Evolutionary conservation across 768 basidiomycete genomes (phyloP).

Genomic region (Mycena olivaceomarginata): DNA sequence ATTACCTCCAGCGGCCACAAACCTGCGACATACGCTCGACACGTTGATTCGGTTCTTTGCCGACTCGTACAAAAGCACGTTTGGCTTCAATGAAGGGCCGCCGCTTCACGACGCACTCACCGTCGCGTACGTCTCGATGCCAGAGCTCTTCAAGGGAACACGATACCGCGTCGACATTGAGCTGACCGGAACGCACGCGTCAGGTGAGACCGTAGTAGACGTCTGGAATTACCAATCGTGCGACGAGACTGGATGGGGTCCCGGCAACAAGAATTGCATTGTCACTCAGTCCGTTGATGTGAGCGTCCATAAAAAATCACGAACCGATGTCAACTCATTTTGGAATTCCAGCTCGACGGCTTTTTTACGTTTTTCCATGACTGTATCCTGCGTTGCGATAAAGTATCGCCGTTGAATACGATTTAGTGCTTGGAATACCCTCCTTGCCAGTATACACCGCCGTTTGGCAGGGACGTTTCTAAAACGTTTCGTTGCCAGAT

Average conservation of each 20-base stretch:
- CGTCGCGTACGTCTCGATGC: conserved; percentile 83
- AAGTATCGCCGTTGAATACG: conserved; percentile 76
- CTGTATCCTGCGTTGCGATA: conserved; percentile 75
- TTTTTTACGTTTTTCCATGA: conserved; percentile 83
- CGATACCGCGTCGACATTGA: conserved; percentile 93
- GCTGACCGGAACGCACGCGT: conserved; percentile 76
- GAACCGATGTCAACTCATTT: neutral
- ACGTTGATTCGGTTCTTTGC: conserved; percentile 87
- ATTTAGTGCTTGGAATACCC: neutral
- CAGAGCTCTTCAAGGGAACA: conserved; percentile 75
- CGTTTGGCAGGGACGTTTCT: too few species aligned
- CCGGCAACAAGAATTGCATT: conserved; percentile 83
- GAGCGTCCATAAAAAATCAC: conserved; percentile 46
- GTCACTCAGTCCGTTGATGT: conserved; percentile 84
- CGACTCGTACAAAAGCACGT: conserved; percentile 81
- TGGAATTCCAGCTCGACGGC: conserved; percentile 66
- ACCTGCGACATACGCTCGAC: conserved; percentile 83
- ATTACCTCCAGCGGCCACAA: conserved; percentile 60
- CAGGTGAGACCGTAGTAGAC: conserved; percentile 90
- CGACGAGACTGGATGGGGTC: conserved; percentile 83
- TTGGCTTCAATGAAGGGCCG: conserved; percentile 90
- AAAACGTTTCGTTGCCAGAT: too few species aligned
- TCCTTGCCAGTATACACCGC: too few species aligned
- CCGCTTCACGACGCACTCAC: conserved; percentile 93
- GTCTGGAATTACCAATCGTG: conserved; percentile 77